Evolutionary conservation across 2,329 filamentous ascomycete genomes (phyloP).

Genomic region (Rugonectria rugulosa): DNA sequence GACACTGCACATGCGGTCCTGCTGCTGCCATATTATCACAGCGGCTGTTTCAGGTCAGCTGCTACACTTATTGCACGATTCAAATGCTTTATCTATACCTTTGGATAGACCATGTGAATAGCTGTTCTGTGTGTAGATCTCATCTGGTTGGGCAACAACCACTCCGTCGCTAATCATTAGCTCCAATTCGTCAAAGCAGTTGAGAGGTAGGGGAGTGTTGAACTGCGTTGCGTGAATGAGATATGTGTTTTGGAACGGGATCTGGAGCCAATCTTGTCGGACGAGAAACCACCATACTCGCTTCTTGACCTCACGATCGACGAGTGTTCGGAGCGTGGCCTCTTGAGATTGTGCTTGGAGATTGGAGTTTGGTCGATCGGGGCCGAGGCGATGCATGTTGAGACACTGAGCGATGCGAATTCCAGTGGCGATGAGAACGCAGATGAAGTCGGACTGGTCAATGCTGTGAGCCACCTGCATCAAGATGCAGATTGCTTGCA

Average conservation of each 20-base stretch:
- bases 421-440: not conserved
- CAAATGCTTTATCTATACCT: not conserved
- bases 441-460: constrained; percentile 5
- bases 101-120: not conserved
- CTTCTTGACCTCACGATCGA: constrained; percentile 13
- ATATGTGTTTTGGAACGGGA: constrained; percentile 18
- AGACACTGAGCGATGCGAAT: constrained; percentile 12
- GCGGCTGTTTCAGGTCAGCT: constrained; percentile 1
- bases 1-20: constrained; percentile 11
- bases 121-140: constrained; percentile 10
- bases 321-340: not conserved
- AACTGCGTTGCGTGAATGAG: constrained; percentile 15
- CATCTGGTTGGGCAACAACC: not conserved
- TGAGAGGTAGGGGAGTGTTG: constrained; percentile 8
- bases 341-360: not conserved
- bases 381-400: constrained; percentile 8
- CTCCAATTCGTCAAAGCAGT: constrained; percentile 4
- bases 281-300: constrained; percentile 18
- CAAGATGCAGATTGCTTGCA: constrained; percentile 8
- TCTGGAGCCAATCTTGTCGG: constrained; percentile 20
- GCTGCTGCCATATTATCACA: constrained; percentile 13
- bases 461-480: constrained; percentile 12
- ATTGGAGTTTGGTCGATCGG: not conserved
- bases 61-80: not conserved
- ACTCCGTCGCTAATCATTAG: not conserved